A percentile compares a stretch with the other conserved stretches of the same genome.
These are phyloP conservation scores for Pythium brachiatum DNA, from an alignment of 352 stramenopile genomes.

Conservation along the genomic window DNA sequence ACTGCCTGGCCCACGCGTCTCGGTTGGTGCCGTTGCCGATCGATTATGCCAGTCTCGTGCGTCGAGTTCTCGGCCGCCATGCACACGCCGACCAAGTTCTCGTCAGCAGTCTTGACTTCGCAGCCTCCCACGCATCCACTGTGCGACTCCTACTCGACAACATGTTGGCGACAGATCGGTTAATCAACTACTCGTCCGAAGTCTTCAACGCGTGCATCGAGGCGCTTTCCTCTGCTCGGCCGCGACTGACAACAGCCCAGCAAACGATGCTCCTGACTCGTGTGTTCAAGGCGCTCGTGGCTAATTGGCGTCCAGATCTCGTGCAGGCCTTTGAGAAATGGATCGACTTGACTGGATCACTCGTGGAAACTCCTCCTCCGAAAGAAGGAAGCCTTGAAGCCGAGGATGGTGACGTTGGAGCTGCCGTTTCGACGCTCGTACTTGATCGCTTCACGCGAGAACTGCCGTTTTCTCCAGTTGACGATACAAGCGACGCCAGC, in stretches of 20 bases:
- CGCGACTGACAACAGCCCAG: not conserved
- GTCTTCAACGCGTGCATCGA: conserved; percentile 1
- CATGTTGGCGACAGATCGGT: conserved; percentile 5
- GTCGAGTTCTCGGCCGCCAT: conserved; percentile 7
- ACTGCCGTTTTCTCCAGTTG: conserved; percentile 10
- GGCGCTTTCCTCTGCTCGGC: not conserved
- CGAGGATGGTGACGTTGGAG: not conserved
- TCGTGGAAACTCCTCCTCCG: not conserved
- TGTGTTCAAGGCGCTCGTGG: conserved; percentile 13
- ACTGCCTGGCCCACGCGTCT: conserved; percentile 4
- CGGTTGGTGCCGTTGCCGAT: conserved; percentile 5
- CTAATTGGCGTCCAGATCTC: not conserved
- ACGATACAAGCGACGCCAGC: not conserved
- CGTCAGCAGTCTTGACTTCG: conserved; percentile 5
- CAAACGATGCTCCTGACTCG: conserved; percentile 9
- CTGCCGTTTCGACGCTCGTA: not conserved
- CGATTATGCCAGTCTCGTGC: conserved; percentile 6
- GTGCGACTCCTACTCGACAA: conserved; percentile 1
- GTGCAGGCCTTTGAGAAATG: conserved; percentile 1
- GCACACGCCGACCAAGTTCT: not conserved
- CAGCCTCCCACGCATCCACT: conserved; percentile 10
- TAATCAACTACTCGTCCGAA: conserved; percentile 6
- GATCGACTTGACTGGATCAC: conserved; percentile 8
- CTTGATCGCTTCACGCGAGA: not conserved
- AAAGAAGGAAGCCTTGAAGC: conserved; percentile 3